Evolutionary conservation across 441 rosid genomes (phyloP).

Genomic region (Syzygium malaccense): DNA sequence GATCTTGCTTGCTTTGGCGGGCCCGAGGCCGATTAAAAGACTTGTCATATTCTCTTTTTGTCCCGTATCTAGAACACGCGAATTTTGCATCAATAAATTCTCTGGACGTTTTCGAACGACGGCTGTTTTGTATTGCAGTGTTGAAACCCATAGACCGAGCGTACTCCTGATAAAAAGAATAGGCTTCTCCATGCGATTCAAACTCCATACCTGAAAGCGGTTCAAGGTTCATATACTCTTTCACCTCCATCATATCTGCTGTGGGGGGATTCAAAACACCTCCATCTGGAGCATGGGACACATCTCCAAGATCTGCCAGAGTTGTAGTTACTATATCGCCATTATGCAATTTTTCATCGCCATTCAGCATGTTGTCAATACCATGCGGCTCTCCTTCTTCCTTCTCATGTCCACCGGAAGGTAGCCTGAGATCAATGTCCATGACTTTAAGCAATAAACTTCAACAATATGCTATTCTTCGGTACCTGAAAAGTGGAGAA

Average conservation of each 20-base stretch:
- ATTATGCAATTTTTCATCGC: slow-evolving; percentile 45
- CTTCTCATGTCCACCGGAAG: slow-evolving; percentile 72
- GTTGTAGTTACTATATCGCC: slow-evolving; percentile 39
- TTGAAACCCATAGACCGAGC: slow-evolving; percentile 77
- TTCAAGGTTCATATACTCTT: slow-evolving; percentile 57
- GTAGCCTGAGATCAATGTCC: slow-evolving; percentile 84
- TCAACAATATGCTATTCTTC: neutral
- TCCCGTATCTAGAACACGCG: slow-evolving; percentile 89
- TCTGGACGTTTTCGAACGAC: slow-evolving; percentile 74
- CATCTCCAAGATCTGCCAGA: slow-evolving; percentile 39
- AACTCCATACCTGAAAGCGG: slow-evolving; percentile 89
- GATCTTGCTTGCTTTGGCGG: slow-evolving; percentile 69
- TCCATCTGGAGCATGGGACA: slow-evolving; percentile 31
- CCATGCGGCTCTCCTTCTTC: slow-evolving; percentile 45
- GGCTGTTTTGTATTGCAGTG: slow-evolving; percentile 86
- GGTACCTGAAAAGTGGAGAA: neutral
- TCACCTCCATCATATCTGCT: slow-evolving; percentile 32
- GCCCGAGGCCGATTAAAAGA: slow-evolving; percentile 68
- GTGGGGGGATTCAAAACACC: slow-evolving; percentile 29
- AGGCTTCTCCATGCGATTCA: slow-evolving; percentile 78
- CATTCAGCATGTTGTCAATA: slow-evolving; percentile 39
- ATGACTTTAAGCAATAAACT: slow-evolving; percentile 8
- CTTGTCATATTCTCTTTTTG: slow-evolving; percentile 79
- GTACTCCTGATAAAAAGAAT: slow-evolving; percentile 80
- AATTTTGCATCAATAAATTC: slow-evolving; percentile 90